Conservation (phyloP, 108 stramenopile species). For the Cylindrotheca closterium region DNA sequence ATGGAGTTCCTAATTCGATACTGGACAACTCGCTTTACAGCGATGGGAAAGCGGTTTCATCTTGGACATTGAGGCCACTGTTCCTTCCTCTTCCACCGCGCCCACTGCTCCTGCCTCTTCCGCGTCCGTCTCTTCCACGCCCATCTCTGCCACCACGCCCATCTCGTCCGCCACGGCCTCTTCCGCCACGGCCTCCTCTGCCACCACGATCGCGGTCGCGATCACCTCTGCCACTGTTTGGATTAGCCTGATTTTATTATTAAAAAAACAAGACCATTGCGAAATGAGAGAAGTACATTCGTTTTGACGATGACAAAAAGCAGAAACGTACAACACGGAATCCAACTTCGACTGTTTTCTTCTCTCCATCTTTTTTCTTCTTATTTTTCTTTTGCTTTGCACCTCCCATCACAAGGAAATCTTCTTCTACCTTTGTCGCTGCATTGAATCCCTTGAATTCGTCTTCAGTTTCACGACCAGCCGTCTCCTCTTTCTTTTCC, state of each 20-base stretch:
- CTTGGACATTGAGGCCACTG: constrained; percentile 51
- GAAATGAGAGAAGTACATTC: not conserved
- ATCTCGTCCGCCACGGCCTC: constrained; percentile 38
- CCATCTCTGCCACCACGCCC: constrained; percentile 39
- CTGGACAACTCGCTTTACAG: no score
- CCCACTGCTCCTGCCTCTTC: constrained; percentile 39
- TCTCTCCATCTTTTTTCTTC: constrained; percentile 54
- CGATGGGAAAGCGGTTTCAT: constrained; percentile 74
- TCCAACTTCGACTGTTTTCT: constrained; percentile 67
- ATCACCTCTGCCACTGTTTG: constrained; percentile 38
- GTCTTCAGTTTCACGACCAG: constrained; percentile 63
- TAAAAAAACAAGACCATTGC: not conserved
- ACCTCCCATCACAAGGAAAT: constrained; percentile 82
- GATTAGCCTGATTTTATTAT: constrained; percentile 19
- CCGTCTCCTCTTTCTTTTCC: constrained; percentile 41
- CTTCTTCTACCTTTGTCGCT: constrained; percentile 48
- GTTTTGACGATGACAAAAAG: not conserved
- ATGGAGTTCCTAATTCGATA: no score
- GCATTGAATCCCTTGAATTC: constrained; percentile 52
- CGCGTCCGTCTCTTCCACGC: constrained; percentile 33
- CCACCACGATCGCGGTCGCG: constrained; percentile 48
- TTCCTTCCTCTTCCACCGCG: constrained; percentile 42
- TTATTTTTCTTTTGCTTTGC: constrained; percentile 67
- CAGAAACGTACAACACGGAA: constrained; percentile 55
- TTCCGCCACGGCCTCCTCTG: constrained; percentile 40